A percentile compares a stretch with the other conserved stretches of the same genome.
Conservation (phyloP, 352 stramenopile genomes). For the Thalassiosira hispida region DNA sequence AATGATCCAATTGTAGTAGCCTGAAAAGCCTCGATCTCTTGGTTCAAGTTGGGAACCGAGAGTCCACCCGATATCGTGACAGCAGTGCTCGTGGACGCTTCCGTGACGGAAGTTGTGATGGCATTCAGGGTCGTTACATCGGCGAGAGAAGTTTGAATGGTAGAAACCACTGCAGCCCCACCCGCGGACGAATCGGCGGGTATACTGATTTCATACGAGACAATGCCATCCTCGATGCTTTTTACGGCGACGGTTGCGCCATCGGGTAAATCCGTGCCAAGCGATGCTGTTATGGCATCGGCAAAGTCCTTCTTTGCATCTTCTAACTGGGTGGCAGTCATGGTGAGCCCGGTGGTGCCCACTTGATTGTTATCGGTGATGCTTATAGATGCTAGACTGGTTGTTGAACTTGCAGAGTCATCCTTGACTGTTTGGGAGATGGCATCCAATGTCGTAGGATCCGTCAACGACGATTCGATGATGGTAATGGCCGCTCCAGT, state of each 20-base stretch:
- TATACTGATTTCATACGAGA: slow-evolving; percentile 32
- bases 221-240: slow-evolving; percentile 16
- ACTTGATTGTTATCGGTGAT: no score
- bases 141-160: slow-evolving; percentile 8
- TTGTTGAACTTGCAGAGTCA: no score
- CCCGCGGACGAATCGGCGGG: slow-evolving; percentile 1
- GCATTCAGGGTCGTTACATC: background rate
- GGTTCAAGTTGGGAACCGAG: background rate
- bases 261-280: background rate
- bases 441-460: no score
- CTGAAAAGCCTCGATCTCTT: background rate
- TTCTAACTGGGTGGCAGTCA: no score
- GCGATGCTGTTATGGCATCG: no score
- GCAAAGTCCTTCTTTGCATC: no score
- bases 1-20: background rate
- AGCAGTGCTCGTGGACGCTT: background rate
- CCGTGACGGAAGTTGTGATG: background rate
- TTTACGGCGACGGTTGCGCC: slow-evolving; percentile 16
- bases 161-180: background rate
- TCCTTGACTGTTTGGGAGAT: no score
- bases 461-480: no score
- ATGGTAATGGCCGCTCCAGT: no score
- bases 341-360: no score
- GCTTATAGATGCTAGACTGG: no score
- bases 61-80: slow-evolving; percentile 12